phyloP scores from a whole-genome alignment of 2,329 filamentous ascomycete species.

The Cytospora piceae region DNA sequence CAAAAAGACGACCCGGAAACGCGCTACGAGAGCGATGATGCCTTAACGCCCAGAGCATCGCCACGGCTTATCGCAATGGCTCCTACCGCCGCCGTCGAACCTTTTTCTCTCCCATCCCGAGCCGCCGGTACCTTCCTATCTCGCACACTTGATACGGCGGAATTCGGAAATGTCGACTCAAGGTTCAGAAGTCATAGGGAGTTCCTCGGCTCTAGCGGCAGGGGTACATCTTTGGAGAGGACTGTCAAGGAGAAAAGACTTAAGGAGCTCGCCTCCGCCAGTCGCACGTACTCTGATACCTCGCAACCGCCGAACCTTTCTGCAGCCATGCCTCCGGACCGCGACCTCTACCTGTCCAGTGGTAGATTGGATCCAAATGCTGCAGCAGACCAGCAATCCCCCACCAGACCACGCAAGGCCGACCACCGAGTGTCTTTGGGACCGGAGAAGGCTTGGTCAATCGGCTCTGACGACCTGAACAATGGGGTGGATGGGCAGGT shows the following conservation, averaged over 20 bases:
- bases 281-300: conserved; percentile 32
- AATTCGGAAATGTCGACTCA: conserved; percentile 41
- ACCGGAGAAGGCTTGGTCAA: conserved; percentile 67
- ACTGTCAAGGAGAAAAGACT: conserved; percentile 46
- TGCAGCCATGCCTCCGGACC: neutral
- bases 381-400: conserved; percentile 17
- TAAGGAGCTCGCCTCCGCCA: conserved; percentile 33
- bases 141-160: conserved; percentile 37
- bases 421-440: conserved; percentile 49
- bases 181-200: conserved; percentile 43
- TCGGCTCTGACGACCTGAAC: conserved; percentile 55
- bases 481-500: conserved; percentile 60
- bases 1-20: conserved; percentile 32
- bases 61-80: conserved; percentile 36
- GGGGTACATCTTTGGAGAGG: conserved; percentile 48
- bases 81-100: conserved; percentile 29
- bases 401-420: conserved; percentile 41
- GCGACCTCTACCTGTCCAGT: conserved; percentile 6
- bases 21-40: conserved; percentile 40
- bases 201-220: conserved; percentile 38
- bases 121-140: conserved; percentile 21
- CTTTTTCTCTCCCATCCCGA: conserved; percentile 27
- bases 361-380: conserved; percentile 7
- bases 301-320: conserved; percentile 4
- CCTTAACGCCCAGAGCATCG: conserved; percentile 43